Evolutionary conservation across 2,329 filamentous ascomycete genomes (phyloP).

Genomic region (Fusarium udum): DNA sequence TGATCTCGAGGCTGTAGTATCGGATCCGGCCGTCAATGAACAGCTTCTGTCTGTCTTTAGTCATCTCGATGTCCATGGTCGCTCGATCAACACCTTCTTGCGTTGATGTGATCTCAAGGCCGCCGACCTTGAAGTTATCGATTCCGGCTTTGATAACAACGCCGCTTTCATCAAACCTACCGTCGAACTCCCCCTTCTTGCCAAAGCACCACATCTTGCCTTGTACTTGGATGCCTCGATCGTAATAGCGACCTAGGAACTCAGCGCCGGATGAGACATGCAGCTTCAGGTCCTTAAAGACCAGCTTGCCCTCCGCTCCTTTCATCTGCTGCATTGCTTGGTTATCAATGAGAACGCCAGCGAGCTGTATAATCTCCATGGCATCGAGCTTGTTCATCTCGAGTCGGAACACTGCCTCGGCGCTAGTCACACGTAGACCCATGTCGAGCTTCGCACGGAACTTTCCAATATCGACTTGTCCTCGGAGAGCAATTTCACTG

Average conservation of each 20-base stretch:
- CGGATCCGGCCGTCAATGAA: rapidly evolving
- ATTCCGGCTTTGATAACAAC: neutral
- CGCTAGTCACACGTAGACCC: neutral
- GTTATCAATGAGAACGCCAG: neutral
- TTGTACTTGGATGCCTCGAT: neutral
- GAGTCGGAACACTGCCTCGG: neutral
- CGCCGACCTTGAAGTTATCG: neutral
- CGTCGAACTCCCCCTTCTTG: neutral
- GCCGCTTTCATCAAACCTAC: neutral
- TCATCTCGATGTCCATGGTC: neutral
- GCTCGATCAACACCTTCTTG: neutral
- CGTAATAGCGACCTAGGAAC: neutral
- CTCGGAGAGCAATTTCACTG: neutral
- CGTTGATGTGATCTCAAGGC: neutral
- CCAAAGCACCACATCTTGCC: neutral
- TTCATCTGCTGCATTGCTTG: neutral
- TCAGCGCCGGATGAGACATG: neutral
- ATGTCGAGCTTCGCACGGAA: neutral
- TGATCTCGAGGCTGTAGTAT: neutral
- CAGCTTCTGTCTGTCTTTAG: neutral
- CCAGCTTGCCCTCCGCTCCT: neutral
- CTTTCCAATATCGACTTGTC: neutral
- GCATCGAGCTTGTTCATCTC: neutral
- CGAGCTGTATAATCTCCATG: neutral
- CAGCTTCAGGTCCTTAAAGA: neutral